A percentile compares a stretch with the other conserved stretches of the same genome.
Evolutionary conservation across 1,139 yeast genomes (phyloP).

Genomic region (Sugiyamaella grinbergsii): DNA sequence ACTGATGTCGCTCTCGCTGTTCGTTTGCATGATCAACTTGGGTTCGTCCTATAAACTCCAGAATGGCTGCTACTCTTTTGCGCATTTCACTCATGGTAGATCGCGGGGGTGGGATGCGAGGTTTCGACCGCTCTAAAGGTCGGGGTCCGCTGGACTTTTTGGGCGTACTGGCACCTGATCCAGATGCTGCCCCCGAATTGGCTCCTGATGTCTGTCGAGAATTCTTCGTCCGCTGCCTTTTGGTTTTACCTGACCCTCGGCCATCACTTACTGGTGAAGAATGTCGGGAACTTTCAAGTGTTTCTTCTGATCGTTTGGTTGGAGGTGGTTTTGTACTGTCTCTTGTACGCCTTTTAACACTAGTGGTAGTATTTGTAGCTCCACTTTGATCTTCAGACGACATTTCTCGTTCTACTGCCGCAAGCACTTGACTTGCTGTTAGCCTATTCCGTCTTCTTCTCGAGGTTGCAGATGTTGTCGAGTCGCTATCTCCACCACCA

Average conservation of each 20-base stretch:
- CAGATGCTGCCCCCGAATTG: constrained; percentile 22
- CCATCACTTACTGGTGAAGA: constrained; percentile 10
- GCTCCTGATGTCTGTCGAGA: constrained; percentile 7
- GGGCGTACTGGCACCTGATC: constrained; percentile 18
- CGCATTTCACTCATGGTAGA: constrained; percentile 79
- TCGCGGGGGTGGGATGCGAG: constrained; percentile 76
- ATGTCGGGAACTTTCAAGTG: constrained; percentile 8
- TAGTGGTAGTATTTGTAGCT: constrained; percentile 1
- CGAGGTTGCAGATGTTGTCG: constrained; percentile 9
- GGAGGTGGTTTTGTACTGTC: constrained; percentile 6
- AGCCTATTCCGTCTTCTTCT: constrained; percentile 8
- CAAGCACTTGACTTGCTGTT: neutral
- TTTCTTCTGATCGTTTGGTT: neutral
- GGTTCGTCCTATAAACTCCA: constrained; percentile 86
- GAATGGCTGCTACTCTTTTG: constrained; percentile 82
- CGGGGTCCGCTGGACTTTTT: constrained; percentile 3
- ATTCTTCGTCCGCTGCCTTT: constrained; percentile 7
- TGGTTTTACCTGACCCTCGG: constrained; percentile 3
- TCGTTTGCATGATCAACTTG: constrained; percentile 79
- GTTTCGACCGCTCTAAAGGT: constrained; percentile 52
- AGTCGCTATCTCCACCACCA: constrained; percentile 8
- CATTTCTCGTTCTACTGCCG: constrained; percentile 5
- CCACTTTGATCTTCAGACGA: constrained; percentile 19
- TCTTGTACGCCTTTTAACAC: constrained; percentile 6
- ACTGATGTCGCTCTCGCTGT: constrained; percentile 55